phyloP scores from a whole-genome alignment of 768 basidiomycete genomes.

The Suillus weaverae region DNA sequence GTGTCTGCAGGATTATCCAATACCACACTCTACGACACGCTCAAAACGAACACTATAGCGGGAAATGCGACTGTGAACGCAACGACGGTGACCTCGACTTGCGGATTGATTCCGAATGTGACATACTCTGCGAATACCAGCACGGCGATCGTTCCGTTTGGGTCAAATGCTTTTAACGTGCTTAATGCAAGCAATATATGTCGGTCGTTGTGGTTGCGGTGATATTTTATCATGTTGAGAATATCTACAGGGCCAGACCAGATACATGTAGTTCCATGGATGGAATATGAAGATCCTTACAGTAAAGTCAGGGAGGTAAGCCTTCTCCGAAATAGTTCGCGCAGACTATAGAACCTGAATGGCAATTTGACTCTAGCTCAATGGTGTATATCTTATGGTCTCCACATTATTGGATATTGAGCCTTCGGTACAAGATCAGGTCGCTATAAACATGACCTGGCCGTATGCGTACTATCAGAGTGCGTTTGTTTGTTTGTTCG shows the following conservation, averaged over 20 bases:
- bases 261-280: background rate
- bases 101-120: conserved; percentile 3
- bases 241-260: background rate
- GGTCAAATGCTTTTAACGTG: background rate
- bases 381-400: background rate
- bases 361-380: background rate
- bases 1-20: conserved; percentile 6
- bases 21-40: conserved; percentile 16
- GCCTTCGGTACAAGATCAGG: background rate
- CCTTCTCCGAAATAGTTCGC: background rate
- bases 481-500: background rate
- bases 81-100: conserved; percentile 11
- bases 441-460: background rate
- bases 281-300: background rate
- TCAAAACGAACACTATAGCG: background rate
- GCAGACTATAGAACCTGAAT: background rate
- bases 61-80: conserved; percentile 16
- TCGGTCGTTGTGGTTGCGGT: background rate
- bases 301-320: background rate
- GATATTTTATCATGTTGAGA: background rate
- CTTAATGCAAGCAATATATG: background rate
- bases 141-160: background rate
- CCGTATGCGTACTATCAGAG: too few relatives aligned
- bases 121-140: background rate
- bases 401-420: background rate